phyloP scores from a whole-genome alignment of 345 rosid genomes.

The Trapa incisa region DNA sequence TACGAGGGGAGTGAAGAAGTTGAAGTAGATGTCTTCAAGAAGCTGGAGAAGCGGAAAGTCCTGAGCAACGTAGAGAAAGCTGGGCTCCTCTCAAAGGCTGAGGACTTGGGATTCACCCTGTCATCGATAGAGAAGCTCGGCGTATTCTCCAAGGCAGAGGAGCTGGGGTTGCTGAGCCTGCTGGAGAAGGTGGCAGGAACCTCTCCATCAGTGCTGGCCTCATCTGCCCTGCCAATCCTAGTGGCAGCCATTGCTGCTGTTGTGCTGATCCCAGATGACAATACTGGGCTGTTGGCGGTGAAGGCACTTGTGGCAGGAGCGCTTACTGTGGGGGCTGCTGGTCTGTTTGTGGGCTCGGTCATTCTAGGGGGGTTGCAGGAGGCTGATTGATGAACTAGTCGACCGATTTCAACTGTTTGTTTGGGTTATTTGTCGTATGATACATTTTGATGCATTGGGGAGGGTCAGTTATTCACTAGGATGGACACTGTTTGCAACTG shows the following conservation, averaged over 20 bases:
- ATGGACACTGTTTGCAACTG: neutral
- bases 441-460: neutral
- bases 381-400: constrained; percentile 38
- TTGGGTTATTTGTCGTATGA: neutral
- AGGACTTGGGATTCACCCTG: constrained; percentile 58
- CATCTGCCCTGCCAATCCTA: constrained; percentile 57
- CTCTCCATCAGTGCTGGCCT: constrained; percentile 62
- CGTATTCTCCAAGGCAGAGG: constrained; percentile 83
- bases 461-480: neutral
- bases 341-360: constrained; percentile 64
- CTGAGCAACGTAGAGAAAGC: constrained; percentile 82
- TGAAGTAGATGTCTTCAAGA: constrained; percentile 85
- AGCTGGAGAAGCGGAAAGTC: constrained; percentile 73
- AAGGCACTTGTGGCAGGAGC: constrained; percentile 62
- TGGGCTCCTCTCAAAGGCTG: constrained; percentile 74
- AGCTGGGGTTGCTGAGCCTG: constrained; percentile 71
- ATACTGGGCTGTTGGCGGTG: constrained; percentile 45
- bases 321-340: constrained; percentile 53
- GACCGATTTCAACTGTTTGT: neutral
- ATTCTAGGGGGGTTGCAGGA: constrained; percentile 77
- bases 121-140: constrained; percentile 81
- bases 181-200: constrained; percentile 48
- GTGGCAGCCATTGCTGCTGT: constrained; percentile 62
- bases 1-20: constrained; percentile 73
- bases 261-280: constrained; percentile 76